Evolutionary conservation across 164 flowering plant genomes (phyloP).

Genomic region (Liquidambar formosana): DNA sequence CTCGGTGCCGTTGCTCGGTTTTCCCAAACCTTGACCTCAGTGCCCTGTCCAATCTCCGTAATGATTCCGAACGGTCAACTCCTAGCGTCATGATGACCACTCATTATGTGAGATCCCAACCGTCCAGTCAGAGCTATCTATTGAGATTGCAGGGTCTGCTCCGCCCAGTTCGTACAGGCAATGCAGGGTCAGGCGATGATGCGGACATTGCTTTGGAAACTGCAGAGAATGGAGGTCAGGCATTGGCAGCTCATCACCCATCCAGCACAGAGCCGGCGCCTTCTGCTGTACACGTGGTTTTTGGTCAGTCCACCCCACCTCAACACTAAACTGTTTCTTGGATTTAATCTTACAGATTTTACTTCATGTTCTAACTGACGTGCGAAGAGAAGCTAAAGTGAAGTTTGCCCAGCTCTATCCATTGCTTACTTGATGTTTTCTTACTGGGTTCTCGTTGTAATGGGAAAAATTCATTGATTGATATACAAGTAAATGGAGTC

Average conservation of each 20-base stretch:
- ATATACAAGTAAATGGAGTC: background rate
- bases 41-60: slow-evolving; percentile 71
- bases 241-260: slow-evolving; percentile 7
- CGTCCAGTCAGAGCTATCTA: slow-evolving; percentile 71
- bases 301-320: slow-evolving; percentile 4
- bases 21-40: slow-evolving; percentile 97
- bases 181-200: slow-evolving; percentile 37
- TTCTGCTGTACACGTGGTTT: background rate
- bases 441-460: background rate
- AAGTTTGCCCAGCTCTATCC: slow-evolving; percentile 7
- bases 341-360: slow-evolving; percentile 1
- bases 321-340: slow-evolving; percentile 11
- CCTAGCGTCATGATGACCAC: slow-evolving; percentile 47
- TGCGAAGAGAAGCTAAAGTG: slow-evolving; percentile 6
- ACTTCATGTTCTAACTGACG: slow-evolving; percentile 8
- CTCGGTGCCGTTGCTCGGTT: slow-evolving; percentile 92
- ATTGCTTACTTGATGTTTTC: slow-evolving; percentile 1
- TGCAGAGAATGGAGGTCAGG: slow-evolving; percentile 47
- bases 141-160: slow-evolving; percentile 78
- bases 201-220: slow-evolving; percentile 44
- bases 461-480: background rate
- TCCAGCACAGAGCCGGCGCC: slow-evolving; percentile 6
- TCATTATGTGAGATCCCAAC: slow-evolving; percentile 54
- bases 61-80: slow-evolving; percentile 65
- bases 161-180: slow-evolving; percentile 62